phyloP scores from a whole-genome alignment of 1,284 basidiomycete species.

The Fistulina hepatica region DNA sequence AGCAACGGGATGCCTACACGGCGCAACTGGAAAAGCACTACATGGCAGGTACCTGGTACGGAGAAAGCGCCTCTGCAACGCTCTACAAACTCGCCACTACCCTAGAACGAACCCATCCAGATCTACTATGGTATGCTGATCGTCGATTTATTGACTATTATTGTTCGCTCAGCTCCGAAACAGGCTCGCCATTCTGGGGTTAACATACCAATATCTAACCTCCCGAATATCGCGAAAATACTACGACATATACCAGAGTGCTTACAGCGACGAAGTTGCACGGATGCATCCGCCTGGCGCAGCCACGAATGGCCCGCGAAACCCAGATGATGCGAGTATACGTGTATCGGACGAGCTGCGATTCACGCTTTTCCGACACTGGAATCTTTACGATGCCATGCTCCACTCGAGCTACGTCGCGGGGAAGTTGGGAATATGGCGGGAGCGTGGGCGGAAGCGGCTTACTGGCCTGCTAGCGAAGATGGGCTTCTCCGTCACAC shows the following conservation, averaged over 20 bases:
- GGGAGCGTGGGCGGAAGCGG: constrained; percentile 82
- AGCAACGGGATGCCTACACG: constrained; percentile 56
- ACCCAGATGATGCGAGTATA: constrained; percentile 74
- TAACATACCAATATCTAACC: constrained; percentile 88
- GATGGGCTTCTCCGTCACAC: constrained; percentile 94
- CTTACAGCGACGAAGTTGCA: constrained; percentile 84
- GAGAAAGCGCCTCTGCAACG: constrained; percentile 82
- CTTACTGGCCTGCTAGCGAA: constrained; percentile 91
- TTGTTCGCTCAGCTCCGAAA: constrained; percentile 1
- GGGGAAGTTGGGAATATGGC: constrained; percentile 92
- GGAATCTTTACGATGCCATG: constrained; percentile 98
- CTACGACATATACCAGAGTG: constrained; percentile 73
- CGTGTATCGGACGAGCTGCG: constrained; percentile 78
- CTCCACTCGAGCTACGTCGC: constrained; percentile 95
- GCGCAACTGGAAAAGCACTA: constrained; percentile 75
- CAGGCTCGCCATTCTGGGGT: constrained; percentile 88
- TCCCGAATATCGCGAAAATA: constrained; percentile 78
- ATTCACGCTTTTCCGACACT: constrained; percentile 94
- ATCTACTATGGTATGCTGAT: constrained; percentile 71
- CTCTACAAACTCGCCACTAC: constrained; percentile 86
- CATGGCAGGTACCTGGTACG: constrained; percentile 74
- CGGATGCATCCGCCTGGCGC: constrained; percentile 62
- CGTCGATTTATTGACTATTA: not conserved
- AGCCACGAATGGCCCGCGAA: constrained; percentile 36
- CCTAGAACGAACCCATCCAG: constrained; percentile 86